These are phyloP conservation scores for Vitis hybrid DNA, from an alignment of 177 flowering plant species.

Conservation along the genomic window DNA sequence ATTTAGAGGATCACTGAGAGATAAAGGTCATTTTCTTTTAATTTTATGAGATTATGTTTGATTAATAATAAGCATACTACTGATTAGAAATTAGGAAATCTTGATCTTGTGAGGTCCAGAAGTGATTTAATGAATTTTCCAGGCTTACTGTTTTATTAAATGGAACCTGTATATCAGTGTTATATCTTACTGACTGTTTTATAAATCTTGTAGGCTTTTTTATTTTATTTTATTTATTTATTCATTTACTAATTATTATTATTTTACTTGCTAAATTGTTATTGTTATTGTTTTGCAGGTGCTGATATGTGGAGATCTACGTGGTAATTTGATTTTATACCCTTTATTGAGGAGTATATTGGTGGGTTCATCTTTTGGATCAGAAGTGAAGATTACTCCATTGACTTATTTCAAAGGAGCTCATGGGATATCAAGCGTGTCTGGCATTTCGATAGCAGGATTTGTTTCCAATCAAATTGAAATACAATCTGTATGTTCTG, in stretches of 20 bases:
- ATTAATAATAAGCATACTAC: too few species aligned
- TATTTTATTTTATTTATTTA: background rate
- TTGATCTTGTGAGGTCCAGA: too few species aligned
- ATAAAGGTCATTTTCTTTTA: too few species aligned
- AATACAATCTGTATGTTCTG: conserved; percentile 68
- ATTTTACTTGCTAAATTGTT: background rate
- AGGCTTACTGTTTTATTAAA: too few species aligned
- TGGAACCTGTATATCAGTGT: too few species aligned
- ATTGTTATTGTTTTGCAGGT: conserved; percentile 44
- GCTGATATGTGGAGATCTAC: conserved; percentile 91
- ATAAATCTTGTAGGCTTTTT: background rate
- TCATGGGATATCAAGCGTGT: conserved; percentile 89
- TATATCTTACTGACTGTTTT: too few species aligned
- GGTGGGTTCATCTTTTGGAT: conserved; percentile 17
- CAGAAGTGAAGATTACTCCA: conserved; percentile 49
- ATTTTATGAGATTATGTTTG: too few species aligned
- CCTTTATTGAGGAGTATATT: conserved; percentile 48
- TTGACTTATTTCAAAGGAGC: conserved; percentile 85
- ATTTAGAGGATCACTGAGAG: too few species aligned
- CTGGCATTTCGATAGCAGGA: conserved; percentile 54
- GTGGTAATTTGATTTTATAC: conserved; percentile 84
- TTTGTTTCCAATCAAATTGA: conserved; percentile 42
- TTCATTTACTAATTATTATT: background rate
- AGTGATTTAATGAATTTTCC: too few species aligned
- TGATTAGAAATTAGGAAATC: too few species aligned